These are phyloP conservation scores for Ilex asprella DNA, from an alignment of 257 asterid species.

Conservation along the genomic window DNA sequence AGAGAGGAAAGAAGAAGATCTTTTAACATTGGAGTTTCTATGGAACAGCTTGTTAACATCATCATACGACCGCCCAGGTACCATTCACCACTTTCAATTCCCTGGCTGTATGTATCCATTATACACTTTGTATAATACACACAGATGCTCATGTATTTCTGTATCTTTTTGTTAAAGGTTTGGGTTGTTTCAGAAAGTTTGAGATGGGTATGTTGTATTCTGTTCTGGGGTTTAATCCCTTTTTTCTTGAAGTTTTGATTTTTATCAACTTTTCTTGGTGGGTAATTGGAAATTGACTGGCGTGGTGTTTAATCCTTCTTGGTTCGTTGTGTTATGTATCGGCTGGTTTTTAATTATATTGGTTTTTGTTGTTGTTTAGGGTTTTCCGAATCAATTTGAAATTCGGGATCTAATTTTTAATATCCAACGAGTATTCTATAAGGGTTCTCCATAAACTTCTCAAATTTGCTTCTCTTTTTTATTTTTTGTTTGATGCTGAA, in stretches of 20 bases:
- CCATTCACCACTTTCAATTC: background rate
- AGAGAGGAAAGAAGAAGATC: conserved; percentile 24
- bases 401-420: background rate
- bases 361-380: background rate
- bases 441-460: too few species aligned
- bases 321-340: conserved; percentile 3
- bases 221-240: conserved; percentile 3
- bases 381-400: background rate
- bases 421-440: background rate
- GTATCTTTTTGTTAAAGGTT: too few species aligned
- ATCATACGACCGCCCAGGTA: conserved; percentile 97
- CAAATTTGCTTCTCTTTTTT: too few species aligned
- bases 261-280: conserved; percentile 3
- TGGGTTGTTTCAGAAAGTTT: conserved; percentile 14
- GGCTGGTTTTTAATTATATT: background rate
- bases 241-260: background rate
- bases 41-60: conserved; percentile 98
- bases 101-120: too few species aligned
- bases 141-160: too few species aligned
- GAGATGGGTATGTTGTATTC: conserved; percentile 18
- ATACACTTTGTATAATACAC: too few species aligned
- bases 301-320: conserved; percentile 10
- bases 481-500: too few species aligned
- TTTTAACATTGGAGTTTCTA: conserved; percentile 34
- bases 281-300: too few species aligned